Base-by-base conservation (phyloP, 305 asterid genomes). In the Solanum chacoense region DNA sequence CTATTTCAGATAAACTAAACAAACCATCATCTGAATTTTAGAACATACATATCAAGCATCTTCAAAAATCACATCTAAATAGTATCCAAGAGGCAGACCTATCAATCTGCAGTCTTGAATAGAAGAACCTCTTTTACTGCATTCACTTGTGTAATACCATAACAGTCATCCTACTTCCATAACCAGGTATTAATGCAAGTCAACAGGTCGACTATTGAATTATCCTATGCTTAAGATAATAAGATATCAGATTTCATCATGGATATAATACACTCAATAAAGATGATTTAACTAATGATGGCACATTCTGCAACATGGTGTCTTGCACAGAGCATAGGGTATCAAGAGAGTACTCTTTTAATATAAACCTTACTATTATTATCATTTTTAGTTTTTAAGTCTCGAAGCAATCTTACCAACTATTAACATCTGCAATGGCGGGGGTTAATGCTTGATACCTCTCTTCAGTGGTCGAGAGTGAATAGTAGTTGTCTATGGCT, bases 401-500 rank as follows among this genome's bases (percentile, higher is more conserved):
- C 99, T 93, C 94, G 85, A 96, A 95, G 98, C 98, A 95, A 94
- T 96, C 99, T 97, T 97, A 97, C 99, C 98, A 94, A 96, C 99
- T 94, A 96, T 93, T 91, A 93, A 94, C 95, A 94, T 97, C 98
- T 91, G 98, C 97, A 95, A 92, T 93, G 96, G 93, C 93, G 96
- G 94, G 96, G 98, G 93, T 92, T 93, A 96, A 95, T 91, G 98
- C 98, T 93, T 91, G 96, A 93, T 95, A 96, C 98, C 98, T 97
- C 98, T 95, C 99, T 95, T 95, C 97, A 89, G 94, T 90, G 91
- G 98, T 92, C 92, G 95, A 94, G 94, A 93, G 94, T 93, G 97
- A 92, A 94, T 92, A 93, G 95, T 92, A 91, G 96, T 92, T 94
- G 98, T 91, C 93, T 97, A 97, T 95, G 91, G 99, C 94, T 95